These are phyloP conservation scores for Wickerhamomyces kurtzmanii DNA, from an alignment of 805 yeast genomes.

Conservation along the genomic window DNA sequence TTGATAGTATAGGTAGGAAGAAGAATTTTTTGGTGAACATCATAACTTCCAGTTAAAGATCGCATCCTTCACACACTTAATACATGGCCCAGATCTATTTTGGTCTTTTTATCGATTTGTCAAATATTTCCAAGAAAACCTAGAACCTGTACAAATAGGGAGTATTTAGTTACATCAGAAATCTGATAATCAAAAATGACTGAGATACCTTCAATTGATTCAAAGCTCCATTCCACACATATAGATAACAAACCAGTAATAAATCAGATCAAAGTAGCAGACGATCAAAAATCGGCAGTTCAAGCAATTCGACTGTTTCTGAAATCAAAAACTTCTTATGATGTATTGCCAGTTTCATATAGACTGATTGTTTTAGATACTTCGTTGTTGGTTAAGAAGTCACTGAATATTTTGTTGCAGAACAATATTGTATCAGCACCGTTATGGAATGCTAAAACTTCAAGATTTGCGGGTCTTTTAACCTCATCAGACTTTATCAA, in stretches of 20 bases:
- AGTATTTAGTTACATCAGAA: too few relatives aligned
- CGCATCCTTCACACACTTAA: too few relatives aligned
- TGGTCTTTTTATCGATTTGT: too few relatives aligned
- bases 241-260: slow-evolving; percentile 2
- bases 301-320: slow-evolving; percentile 77
- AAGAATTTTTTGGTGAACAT: too few relatives aligned
- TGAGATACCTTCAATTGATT: slow-evolving; percentile 13
- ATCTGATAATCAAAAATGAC: too few relatives aligned
- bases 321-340: slow-evolving; percentile 89
- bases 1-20: too few relatives aligned
- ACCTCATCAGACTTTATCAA: slow-evolving; percentile 91
- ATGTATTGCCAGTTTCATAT: slow-evolving; percentile 92
- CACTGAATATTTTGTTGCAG: slow-evolving; percentile 81
- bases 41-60: too few relatives aligned
- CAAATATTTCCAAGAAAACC: too few relatives aligned
- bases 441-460: slow-evolving; percentile 83
- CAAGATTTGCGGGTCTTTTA: slow-evolving; percentile 87
- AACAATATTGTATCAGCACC: slow-evolving; percentile 96
- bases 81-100: too few relatives aligned
- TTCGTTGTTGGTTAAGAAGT: slow-evolving; percentile 78
- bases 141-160: too few relatives aligned
- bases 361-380: slow-evolving; percentile 91
- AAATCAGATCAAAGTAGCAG: slow-evolving; percentile 4
- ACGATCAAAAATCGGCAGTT: slow-evolving; percentile 68
- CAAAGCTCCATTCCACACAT: slow-evolving; percentile 14